A percentile compares a stretch with the other conserved stretches of the same genome.
Evolutionary conservation across 495 filamentous ascomycete genomes (phyloP).

Genomic region (Pyronema omphalodes): DNA sequence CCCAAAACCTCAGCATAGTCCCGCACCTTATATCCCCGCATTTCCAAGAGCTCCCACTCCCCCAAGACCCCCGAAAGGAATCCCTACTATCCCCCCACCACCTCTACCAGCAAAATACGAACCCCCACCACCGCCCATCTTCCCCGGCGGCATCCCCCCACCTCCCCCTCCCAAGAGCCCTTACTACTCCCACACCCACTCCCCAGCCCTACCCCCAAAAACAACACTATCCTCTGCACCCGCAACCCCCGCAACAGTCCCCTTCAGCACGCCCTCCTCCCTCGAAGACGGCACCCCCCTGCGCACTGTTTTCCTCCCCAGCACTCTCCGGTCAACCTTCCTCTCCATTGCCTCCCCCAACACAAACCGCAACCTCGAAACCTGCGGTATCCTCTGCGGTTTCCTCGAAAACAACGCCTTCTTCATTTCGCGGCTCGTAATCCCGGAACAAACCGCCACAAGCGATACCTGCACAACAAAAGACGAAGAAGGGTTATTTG

Average conservation of each 20-base stretch:
- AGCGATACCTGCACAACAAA: conserved; percentile 85
- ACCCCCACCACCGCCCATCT: conserved; percentile 2
- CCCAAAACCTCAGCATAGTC: conserved; percentile 28
- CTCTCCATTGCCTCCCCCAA: conserved; percentile 53
- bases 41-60: not conserved
- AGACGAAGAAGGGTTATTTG: conserved; percentile 64
- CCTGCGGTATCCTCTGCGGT: conserved; percentile 84
- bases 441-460: conserved; percentile 78
- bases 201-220: conserved; percentile 27
- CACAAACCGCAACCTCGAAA: conserved; percentile 67
- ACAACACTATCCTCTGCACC: conserved; percentile 13
- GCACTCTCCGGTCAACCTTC: conserved; percentile 51
- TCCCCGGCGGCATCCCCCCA: conserved; percentile 3
- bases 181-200: conserved; percentile 19
- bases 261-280: conserved; percentile 66
- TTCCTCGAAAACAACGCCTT: conserved; percentile 81
- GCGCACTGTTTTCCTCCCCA: conserved; percentile 71
- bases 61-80: conserved; percentile 5
- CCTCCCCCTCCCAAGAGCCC: conserved; percentile 22
- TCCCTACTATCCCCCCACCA: conserved; percentile 5
- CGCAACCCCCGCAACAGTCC: conserved; percentile 18
- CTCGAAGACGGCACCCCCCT: conserved; percentile 75
- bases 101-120: conserved; percentile 27
- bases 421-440: conserved; percentile 71
- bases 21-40: not conserved